Evolutionary conservation across 805 yeast genomes (phyloP).

Genomic region (Wickerhamiella spandovensis): DNA sequence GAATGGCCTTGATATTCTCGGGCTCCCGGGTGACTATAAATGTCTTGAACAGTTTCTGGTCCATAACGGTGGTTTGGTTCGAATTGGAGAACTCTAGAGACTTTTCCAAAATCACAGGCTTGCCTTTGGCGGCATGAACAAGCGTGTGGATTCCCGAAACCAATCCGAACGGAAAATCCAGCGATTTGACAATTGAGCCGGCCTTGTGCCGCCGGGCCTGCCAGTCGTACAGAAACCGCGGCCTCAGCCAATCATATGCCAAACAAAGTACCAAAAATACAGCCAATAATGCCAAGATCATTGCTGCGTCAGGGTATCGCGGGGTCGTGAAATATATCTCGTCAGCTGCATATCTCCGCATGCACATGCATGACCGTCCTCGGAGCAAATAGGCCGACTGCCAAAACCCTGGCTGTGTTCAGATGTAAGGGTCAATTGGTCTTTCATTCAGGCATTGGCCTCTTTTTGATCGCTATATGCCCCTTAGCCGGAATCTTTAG

Average conservation of each 20-base stretch:
- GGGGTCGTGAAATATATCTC: neutral
- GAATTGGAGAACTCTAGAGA: neutral
- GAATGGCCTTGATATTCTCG: constrained; percentile 18
- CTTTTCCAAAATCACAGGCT: neutral
- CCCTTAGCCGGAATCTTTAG: too few species aligned
- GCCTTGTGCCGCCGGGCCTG: neutral
- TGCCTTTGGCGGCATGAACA: neutral
- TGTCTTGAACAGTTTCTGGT: neutral
- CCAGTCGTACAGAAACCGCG: constrained; percentile 3
- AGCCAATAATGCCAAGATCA: neutral
- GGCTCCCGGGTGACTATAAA: constrained; percentile 18
- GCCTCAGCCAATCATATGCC: constrained; percentile 4
- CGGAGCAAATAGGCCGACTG: neutral
- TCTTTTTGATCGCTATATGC: too few species aligned
- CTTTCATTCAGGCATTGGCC: too few species aligned
- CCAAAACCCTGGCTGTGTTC: too few species aligned
- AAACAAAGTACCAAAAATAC: neutral
- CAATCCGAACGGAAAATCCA: constrained; percentile 6
- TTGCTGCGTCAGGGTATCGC: neutral
- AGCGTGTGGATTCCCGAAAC: neutral
- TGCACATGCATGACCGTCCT: neutral
- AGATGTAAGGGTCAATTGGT: too few species aligned
- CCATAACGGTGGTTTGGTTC: neutral
- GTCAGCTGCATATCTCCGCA: neutral
- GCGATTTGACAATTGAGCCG: neutral